phyloP scores from a whole-genome alignment of 2,329 filamentous ascomycete genomes.

The Dothistroma septosporum region DNA sequence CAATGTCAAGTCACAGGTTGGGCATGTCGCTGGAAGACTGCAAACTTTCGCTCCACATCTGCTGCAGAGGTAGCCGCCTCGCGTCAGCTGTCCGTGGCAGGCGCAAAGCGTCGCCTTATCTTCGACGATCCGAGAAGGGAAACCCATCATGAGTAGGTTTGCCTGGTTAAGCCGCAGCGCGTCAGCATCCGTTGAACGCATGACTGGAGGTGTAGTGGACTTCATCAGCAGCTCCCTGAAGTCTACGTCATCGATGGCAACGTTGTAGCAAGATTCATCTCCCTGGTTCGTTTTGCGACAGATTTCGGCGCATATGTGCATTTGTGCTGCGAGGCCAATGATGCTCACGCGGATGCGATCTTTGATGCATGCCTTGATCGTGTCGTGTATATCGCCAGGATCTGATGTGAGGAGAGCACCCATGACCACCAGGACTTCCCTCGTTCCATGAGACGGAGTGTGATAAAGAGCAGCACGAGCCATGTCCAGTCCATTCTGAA shows the following conservation, averaged over 20 bases:
- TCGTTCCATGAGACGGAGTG: conserved; percentile 85
- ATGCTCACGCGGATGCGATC: conserved; percentile 85
- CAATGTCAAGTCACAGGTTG: conserved; percentile 82
- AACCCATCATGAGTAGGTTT: conserved; percentile 91
- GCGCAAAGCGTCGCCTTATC: conserved; percentile 73
- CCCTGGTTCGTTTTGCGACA: conserved; percentile 83
- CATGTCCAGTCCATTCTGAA: conserved; percentile 97
- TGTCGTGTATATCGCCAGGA: conserved; percentile 91
- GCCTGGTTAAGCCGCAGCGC: conserved; percentile 40
- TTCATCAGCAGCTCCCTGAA: conserved; percentile 85
- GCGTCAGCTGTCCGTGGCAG: conserved; percentile 77
- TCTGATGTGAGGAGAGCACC: conserved; percentile 87
- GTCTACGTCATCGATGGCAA: conserved; percentile 82
- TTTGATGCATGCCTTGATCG: conserved; percentile 69
- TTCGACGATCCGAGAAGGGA: conserved; percentile 79
- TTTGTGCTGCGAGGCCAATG: conserved; percentile 84
- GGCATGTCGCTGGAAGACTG: conserved; percentile 82
- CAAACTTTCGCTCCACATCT: conserved; percentile 87
- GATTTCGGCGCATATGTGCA: conserved; percentile 87
- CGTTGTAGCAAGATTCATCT: conserved; percentile 69
- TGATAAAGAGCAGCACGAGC: conserved; percentile 87
- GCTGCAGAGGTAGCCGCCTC: conserved; percentile 87
- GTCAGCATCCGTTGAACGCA: conserved; percentile 48
- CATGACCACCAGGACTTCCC: conserved; percentile 88
- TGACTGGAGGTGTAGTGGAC: conserved; percentile 83